Percentiles rank a stretch among this genome's conserved stretches.
These are phyloP conservation scores for Starmerella sirachaensis DNA, from an alignment of 805 yeast genomes.

Conservation along the genomic window DNA sequence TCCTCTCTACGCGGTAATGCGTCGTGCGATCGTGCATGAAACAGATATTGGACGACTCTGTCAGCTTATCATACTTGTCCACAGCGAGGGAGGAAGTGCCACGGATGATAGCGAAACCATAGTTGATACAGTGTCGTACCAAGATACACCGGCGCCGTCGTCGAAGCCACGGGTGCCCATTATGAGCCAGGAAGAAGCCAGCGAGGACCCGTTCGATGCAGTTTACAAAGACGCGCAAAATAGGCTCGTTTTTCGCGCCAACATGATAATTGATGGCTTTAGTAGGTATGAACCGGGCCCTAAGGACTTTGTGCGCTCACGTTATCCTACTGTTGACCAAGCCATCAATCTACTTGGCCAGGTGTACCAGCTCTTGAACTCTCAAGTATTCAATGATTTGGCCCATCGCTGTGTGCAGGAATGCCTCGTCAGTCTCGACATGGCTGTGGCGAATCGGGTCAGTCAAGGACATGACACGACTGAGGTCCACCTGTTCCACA, in stretches of 20 bases:
- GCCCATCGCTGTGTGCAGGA: slow-evolving; percentile 80
- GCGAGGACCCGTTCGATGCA: slow-evolving; percentile 7
- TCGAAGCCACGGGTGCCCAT: no score
- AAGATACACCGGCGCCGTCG: neutral
- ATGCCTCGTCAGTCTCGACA: slow-evolving; percentile 44
- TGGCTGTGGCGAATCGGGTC: slow-evolving; percentile 11
- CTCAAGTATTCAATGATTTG: slow-evolving; percentile 69
- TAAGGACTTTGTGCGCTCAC: slow-evolving; percentile 40
- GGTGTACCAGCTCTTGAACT: slow-evolving; percentile 67
- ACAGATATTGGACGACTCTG: slow-evolving; percentile 55
- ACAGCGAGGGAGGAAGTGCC: slow-evolving; percentile 4
- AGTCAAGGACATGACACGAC: slow-evolving; percentile 21
- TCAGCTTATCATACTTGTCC: slow-evolving; percentile 36
- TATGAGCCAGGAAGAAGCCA: slow-evolving; percentile 12
- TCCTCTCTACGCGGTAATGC: slow-evolving; percentile 60
- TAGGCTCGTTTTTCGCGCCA: slow-evolving; percentile 67
- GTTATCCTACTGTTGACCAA: slow-evolving; percentile 18
- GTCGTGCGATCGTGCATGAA: slow-evolving; percentile 61
- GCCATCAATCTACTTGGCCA: slow-evolving; percentile 61
- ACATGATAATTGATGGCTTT: slow-evolving; percentile 53
- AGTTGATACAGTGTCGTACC: neutral
- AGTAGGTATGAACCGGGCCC: slow-evolving; percentile 49
- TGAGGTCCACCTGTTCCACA: slow-evolving; percentile 54
- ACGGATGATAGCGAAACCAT: slow-evolving; percentile 11
- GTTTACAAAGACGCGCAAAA: slow-evolving; percentile 43